phyloP scores from a whole-genome alignment of 2,329 filamentous ascomycete genomes.

The Pseudogymnoascus sp. region DNA sequence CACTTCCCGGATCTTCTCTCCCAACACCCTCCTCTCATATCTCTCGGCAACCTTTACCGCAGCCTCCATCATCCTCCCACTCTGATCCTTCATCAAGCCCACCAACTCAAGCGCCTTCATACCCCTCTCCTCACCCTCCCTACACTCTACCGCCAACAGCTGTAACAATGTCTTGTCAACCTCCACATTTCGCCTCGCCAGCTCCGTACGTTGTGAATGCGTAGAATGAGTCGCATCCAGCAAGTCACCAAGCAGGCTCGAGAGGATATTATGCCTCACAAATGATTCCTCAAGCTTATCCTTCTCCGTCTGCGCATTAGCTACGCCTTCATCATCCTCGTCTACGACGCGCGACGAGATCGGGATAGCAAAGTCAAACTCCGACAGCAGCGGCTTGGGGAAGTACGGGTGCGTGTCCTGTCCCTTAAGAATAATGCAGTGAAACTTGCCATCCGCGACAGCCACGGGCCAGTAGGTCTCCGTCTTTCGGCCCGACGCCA shows the following conservation, averaged over 20 bases:
- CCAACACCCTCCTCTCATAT: conserved; percentile 71
- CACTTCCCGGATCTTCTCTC: conserved; percentile 82
- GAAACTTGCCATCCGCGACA: conserved; percentile 83
- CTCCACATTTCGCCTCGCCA: conserved; percentile 68
- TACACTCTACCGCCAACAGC: conserved; percentile 80
- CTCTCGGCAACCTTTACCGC: conserved; percentile 82
- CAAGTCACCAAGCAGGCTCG: conserved; percentile 67
- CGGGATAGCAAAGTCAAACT: conserved; percentile 88
- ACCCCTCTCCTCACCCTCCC: conserved; percentile 83
- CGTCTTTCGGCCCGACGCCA: conserved; percentile 75
- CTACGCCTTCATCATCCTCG: conserved; percentile 30
- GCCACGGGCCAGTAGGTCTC: conserved; percentile 95
- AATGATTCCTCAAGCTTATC: conserved; percentile 71
- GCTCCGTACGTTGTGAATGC: conserved; percentile 54
- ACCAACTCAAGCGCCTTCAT: conserved; percentile 95
- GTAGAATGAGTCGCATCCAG: conserved; percentile 59
- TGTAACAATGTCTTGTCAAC: conserved; percentile 87
- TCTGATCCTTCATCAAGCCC: conserved; percentile 71
- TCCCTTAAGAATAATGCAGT: conserved; percentile 98
- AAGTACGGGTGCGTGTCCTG: conserved; percentile 90
- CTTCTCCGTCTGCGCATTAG: conserved; percentile 39
- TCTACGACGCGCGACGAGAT: conserved; percentile 46
- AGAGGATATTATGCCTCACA: conserved; percentile 63
- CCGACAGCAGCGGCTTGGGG: conserved; percentile 77
- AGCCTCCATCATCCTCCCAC: conserved; percentile 83